phyloP scores from a whole-genome alignment of 768 basidiomycete species.

The Lactarius pseudohatsudake region DNA sequence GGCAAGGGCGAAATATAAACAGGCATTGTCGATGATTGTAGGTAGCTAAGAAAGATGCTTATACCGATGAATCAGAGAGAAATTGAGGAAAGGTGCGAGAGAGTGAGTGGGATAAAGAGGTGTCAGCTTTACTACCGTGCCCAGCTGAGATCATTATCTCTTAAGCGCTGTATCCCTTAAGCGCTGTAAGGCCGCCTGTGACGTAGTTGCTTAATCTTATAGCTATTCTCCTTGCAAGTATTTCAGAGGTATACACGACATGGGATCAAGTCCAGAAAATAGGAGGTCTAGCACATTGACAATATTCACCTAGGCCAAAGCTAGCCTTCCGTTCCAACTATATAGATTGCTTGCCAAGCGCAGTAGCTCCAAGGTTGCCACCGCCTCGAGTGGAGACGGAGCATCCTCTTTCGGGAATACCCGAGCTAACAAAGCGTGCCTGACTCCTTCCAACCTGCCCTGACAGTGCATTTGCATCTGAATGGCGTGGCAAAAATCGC shows the following conservation, averaged over 20 bases:
- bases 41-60: background rate
- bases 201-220: background rate
- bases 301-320: background rate
- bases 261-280: background rate
- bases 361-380: background rate
- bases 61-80: background rate
- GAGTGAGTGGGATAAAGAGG: background rate
- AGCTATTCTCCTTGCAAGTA: background rate
- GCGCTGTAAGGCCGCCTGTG: background rate
- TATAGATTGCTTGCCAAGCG: background rate
- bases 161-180: slow-evolving; percentile 1
- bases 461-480: background rate
- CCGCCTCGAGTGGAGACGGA: background rate
- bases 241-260: background rate
- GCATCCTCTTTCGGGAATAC: background rate
- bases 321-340: background rate
- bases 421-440: background rate
- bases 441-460: background rate
- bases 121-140: background rate
- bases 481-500: background rate
- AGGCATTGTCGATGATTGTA: slow-evolving; percentile 4
- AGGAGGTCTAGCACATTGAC: background rate
- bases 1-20: slow-evolving; percentile 11
- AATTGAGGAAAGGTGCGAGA: background rate
- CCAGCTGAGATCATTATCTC: slow-evolving; percentile 1